These are phyloP conservation scores for Kurtzmaniella quercitrusa DNA, from an alignment of 1,139 yeast genomes.

Conservation along the genomic window DNA sequence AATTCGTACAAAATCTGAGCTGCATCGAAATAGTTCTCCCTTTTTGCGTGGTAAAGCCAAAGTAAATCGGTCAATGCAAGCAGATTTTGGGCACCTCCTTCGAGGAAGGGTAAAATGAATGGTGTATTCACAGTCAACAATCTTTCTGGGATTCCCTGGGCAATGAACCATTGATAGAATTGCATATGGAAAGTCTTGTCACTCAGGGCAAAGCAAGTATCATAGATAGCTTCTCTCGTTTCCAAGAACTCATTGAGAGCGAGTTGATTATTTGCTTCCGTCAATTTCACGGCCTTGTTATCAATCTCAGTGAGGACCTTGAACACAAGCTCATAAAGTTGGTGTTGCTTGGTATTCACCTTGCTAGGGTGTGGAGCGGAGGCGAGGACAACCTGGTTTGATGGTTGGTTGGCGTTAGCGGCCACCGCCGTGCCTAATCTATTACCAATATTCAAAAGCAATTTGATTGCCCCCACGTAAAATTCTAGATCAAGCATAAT, in stretches of 20 bases:
- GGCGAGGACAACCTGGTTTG: constrained; percentile 5
- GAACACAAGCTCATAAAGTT: constrained; percentile 71
- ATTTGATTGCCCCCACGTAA: constrained; percentile 82
- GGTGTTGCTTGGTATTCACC: constrained; percentile 36
- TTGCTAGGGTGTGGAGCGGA: constrained; percentile 13
- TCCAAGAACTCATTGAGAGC: constrained; percentile 52
- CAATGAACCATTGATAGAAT: constrained; percentile 88
- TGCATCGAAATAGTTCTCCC: constrained; percentile 75
- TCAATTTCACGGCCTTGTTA: constrained; percentile 52
- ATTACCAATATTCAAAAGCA: constrained; percentile 72
- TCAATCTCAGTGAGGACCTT: constrained; percentile 71
- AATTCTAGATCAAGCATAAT: constrained; percentile 76
- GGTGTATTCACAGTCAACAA: constrained; percentile 79
- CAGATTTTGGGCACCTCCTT: constrained; percentile 64
- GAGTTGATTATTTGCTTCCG: constrained; percentile 40
- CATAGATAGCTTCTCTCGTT: constrained; percentile 69
- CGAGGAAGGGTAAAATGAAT: constrained; percentile 70
- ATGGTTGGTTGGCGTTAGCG: constrained; percentile 5
- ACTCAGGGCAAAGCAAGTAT: constrained; percentile 64
- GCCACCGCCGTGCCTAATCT: constrained; percentile 46
- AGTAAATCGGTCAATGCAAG: constrained; percentile 74
- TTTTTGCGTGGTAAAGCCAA: constrained; percentile 86
- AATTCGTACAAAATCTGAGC: constrained; percentile 75
- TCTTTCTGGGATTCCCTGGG: constrained; percentile 72
- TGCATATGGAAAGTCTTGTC: constrained; percentile 88